Evolutionary conservation across 805 yeast genomes (phyloP).

Genomic region (Scheffersomyces ergatensis): DNA sequence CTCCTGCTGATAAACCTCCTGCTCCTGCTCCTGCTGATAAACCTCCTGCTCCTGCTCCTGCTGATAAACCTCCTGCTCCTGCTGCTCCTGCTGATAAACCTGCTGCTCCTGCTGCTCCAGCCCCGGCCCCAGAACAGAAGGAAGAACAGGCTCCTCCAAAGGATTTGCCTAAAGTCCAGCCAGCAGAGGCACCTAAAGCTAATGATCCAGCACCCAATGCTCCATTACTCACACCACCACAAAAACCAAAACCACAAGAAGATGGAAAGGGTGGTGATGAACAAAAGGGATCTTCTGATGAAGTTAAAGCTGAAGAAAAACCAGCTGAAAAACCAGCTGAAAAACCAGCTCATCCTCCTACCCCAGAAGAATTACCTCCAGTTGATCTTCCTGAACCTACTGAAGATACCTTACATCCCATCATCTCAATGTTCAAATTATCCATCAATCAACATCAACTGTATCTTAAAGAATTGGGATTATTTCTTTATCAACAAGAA

Average conservation of each 20-base stretch:
- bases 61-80: too few relatives aligned
- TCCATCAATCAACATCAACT: not conserved
- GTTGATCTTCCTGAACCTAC: too few relatives aligned
- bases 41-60: too few relatives aligned
- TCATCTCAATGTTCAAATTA: not conserved
- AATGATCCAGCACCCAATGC: too few relatives aligned
- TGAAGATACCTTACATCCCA: constrained; percentile 1
- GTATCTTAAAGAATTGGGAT: not conserved
- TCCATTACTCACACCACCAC: too few relatives aligned
- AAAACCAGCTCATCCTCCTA: not conserved
- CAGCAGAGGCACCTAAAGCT: too few relatives aligned
- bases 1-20: too few relatives aligned
- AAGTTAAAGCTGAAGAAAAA: too few relatives aligned
- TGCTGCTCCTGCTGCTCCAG: not conserved
- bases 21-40: too few relatives aligned
- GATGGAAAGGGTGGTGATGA: not conserved
- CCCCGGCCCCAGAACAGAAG: not conserved
- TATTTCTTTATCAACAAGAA: not conserved
- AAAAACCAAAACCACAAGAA: not conserved
- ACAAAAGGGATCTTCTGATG: not conserved
- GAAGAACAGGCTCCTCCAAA: not conserved
- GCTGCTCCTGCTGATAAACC: too few relatives aligned
- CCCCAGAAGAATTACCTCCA: too few relatives aligned
- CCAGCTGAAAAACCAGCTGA: not conserved
- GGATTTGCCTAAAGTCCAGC: too few relatives aligned